These are phyloP conservation scores for Hordeum pubiflorum DNA, from an alignment of 202 grass and related monocot genomes.

Conservation along the genomic window DNA sequence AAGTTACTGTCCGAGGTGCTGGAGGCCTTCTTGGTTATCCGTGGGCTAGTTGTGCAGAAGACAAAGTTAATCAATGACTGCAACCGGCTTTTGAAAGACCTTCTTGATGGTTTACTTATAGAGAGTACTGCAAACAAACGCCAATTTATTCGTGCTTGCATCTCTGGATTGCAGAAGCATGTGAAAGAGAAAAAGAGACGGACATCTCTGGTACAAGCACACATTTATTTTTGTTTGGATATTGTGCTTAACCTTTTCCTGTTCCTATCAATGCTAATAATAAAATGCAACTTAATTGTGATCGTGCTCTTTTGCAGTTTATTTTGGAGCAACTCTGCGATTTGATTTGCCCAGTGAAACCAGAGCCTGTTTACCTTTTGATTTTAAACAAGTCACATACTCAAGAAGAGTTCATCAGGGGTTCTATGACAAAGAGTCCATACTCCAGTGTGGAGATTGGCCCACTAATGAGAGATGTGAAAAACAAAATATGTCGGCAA, in stretches of 20 bases:
- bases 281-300: constrained; percentile 23
- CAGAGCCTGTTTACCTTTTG: constrained; percentile 83
- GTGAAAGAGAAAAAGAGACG: constrained; percentile 68
- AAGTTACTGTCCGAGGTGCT: constrained; percentile 80
- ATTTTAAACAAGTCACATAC: constrained; percentile 96
- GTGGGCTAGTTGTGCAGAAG: constrained; percentile 91
- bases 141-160: constrained; percentile 93
- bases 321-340: constrained; percentile 98
- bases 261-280: background rate
- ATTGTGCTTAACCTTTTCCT: background rate
- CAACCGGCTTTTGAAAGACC: constrained; percentile 81
- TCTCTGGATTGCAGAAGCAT: constrained; percentile 90
- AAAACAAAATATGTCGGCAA: constrained; percentile 98
- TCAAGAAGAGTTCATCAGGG: constrained; percentile 97
- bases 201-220: constrained; percentile 65
- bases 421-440: constrained; percentile 93
- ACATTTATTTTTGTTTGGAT: constrained; percentile 2
- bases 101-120: constrained; percentile 82
- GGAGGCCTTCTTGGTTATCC: constrained; percentile 88
- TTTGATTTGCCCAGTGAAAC: constrained; percentile 93
- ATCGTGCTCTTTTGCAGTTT: constrained; percentile 58
- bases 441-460: constrained; percentile 89
- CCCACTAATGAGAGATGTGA: constrained; percentile 94
- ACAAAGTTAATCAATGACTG: constrained; percentile 97
- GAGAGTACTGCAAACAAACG: constrained; percentile 85